Evolutionary conservation across 2,329 filamentous ascomycete species (phyloP), one percentile per base, ranked within the genome.

Genomic region (Calonectria pteridis): DNA sequence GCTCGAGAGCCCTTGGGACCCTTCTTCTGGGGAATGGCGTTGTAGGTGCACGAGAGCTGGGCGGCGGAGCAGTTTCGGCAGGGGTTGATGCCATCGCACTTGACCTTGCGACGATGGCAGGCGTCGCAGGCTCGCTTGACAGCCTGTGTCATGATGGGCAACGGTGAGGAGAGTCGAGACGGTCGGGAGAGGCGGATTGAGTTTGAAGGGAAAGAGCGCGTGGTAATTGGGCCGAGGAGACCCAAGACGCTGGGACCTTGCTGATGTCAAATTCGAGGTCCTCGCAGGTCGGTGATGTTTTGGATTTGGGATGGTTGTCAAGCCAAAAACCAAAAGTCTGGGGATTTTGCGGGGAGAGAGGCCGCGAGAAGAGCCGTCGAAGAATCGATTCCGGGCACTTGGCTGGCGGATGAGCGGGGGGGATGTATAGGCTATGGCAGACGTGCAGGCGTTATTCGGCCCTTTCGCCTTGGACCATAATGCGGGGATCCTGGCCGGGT

Each of bases 21-120:
- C 83, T 94, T 94, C 86, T 94, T 94, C 85, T 94, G 93, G 2
- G 93, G 93, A 43, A 94, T 91, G 40, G 92, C 91, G 85, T 94
- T 92, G 88, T 94, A 95, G 35, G 93, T 94, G 87, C 93, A 95
- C 16, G 89, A 87, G 23, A 94, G 87, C 79, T 91, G 89, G 9
- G 93, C 91, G 10, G 92, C 90, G 16, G 88, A 88, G 84, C 93
- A 95, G 84, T 94, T 94, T 73, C 91, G 89, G 84, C 93, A 95
- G 26, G 93, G 93, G 79, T 92, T 92, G 81, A 91, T 87, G 72
- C 92, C 92, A 81, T 94, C 92, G 82, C 93, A 94, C 83, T 93
- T 94, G 82, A 94, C 93, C 84, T 94, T 94, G 83, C 93, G 91
- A 77, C 92, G 91, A 86, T 94, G 93, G 82, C 93, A 94, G 80